Evolutionary conservation across 169 alveolate genomes (phyloP).

Genomic region (Perkinsus chesapeaki): DNA sequence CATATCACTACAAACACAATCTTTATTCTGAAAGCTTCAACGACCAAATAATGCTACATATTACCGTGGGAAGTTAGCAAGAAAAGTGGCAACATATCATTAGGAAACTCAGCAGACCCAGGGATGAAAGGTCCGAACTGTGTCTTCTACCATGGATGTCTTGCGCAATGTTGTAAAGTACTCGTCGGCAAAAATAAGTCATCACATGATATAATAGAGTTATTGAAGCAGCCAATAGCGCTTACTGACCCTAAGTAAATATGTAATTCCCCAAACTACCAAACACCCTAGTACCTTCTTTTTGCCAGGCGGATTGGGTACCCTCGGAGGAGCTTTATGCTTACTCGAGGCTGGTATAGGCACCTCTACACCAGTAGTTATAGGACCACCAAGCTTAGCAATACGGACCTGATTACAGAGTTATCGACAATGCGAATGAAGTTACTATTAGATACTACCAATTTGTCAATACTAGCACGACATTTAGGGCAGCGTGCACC

Average conservation of each 20-base stretch:
- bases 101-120: too few species aligned
- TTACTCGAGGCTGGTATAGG: background rate
- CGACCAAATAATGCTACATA: too few species aligned
- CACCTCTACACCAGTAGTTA: background rate
- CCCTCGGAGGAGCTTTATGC: background rate
- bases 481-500: background rate
- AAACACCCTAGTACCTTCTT: background rate
- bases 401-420: background rate
- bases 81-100: too few species aligned
- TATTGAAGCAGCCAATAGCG: too few species aligned
- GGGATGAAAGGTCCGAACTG: too few species aligned
- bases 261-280: background rate
- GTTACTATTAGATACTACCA: background rate
- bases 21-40: too few species aligned
- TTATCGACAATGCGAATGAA: background rate
- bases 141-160: too few species aligned
- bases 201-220: too few species aligned
- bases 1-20: too few species aligned
- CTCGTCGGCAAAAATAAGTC: too few species aligned
- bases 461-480: background rate
- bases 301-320: background rate
- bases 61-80: too few species aligned
- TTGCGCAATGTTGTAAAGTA: too few species aligned
- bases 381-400: background rate
- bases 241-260: background rate